Evolutionary conservation across 352 stramenopile genomes (phyloP).

Genomic region (Pythium brachiatum): DNA sequence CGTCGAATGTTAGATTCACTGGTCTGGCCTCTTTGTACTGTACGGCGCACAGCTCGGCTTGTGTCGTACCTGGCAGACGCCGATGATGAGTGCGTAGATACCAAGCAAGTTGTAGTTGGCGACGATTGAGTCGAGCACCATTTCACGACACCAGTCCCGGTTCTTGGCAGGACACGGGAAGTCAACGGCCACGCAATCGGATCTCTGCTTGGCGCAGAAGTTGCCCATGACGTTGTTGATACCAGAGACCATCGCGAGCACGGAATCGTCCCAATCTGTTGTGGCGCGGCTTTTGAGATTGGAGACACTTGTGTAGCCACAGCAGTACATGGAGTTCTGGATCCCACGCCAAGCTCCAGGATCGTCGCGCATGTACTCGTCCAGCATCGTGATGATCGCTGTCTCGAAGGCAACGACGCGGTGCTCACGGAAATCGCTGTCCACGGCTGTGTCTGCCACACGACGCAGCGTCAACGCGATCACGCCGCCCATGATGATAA

Average conservation of each 20-base stretch:
- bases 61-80: constrained; percentile 23
- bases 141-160: constrained; percentile 43
- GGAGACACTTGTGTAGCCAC: constrained; percentile 39
- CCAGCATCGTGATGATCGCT: constrained; percentile 37
- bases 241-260: constrained; percentile 33
- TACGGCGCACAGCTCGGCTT: too few species aligned
- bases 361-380: constrained; percentile 30
- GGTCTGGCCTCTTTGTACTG: too few species aligned
- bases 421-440: constrained; percentile 34
- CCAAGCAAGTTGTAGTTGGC: constrained; percentile 49
- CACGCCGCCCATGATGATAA: constrained; percentile 48
- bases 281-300: constrained; percentile 20
- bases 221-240: constrained; percentile 39
- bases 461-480: constrained; percentile 42
- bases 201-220: constrained; percentile 35
- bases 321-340: constrained; percentile 55
- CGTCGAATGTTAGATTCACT: background rate
- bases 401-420: constrained; percentile 45
- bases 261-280: constrained; percentile 31
- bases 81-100: constrained; percentile 42
- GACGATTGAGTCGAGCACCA: constrained; percentile 44
- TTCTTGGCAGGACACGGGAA: constrained; percentile 37
- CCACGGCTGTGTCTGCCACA: constrained; percentile 34
- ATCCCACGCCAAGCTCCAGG: constrained; percentile 35
- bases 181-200: constrained; percentile 22